Evolutionary conservation across 1,284 basidiomycete genomes (phyloP), one percentile per base, ranked within the genome.

Genomic region (Inonotus obliquus): DNA sequence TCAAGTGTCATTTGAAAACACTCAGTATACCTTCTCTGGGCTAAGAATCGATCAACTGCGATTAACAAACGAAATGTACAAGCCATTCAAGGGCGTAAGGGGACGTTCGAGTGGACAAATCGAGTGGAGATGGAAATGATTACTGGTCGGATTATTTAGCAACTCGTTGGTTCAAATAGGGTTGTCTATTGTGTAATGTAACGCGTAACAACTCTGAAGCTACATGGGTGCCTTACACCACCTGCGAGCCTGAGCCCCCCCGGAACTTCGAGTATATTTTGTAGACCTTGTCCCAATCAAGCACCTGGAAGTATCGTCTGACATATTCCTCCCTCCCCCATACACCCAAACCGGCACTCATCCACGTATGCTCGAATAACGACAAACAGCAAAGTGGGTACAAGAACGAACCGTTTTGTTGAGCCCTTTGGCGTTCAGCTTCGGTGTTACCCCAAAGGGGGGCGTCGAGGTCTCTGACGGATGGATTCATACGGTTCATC

Each of bases 271-370:
- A 23, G 56, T 52, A 76, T 35, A 69, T 65, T 13, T 72, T 64
- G 69, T 77, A 77, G 63, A 92, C 84, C 71, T 83, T 85, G 57
- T 77, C 72, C 96, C 96, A 99, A 75, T 99, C 83, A 64, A 99
- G 74, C 54, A 87, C 89, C 39, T 81, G 81, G 91, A 94, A 98
- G 79, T 97, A 98, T 70, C 90, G 83, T 69, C 83, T 85, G 68
- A 97, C 77, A 80, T 96, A 99, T 71, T 85, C 81, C 71, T 94
- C 92, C 76, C 94, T 94, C 45, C 93, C 94, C 92, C 93, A 96
- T 17, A 99, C 86, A 11, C 96, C 96, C 70, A 93, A 96, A 63
- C 89, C 89, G 54, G 91, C 87, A 57, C 82, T 81, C 67, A 99
- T 78, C 91, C 95, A 99, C 25, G 91, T 89, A 70, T 95, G 95